phyloP scores from a whole-genome alignment of 2,329 filamentous ascomycete species.

The Mollisia scopiformis region DNA sequence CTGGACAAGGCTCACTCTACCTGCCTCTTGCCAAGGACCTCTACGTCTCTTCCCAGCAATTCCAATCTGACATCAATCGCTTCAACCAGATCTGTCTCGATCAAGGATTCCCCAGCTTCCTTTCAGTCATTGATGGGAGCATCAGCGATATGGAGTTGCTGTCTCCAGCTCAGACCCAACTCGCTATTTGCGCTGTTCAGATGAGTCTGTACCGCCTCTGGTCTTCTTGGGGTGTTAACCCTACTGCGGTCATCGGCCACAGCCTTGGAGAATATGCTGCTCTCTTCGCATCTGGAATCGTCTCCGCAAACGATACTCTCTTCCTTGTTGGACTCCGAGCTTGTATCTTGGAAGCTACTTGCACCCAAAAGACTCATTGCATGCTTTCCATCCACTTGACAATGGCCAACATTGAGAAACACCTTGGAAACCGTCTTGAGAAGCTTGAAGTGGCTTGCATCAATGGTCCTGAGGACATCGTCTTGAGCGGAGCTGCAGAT shows the following conservation, averaged over 20 bases:
- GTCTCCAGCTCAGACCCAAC: conserved; percentile 43
- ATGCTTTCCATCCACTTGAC: conserved; percentile 47
- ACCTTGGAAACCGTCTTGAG: conserved; percentile 27
- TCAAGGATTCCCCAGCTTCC: conserved; percentile 11
- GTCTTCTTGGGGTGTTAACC: conserved; percentile 56
- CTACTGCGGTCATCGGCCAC: conserved; percentile 59
- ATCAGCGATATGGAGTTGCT: background rate
- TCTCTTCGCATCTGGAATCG: conserved; percentile 69
- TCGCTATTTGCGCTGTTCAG: conserved; percentile 55
- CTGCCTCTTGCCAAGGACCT: conserved; percentile 48
- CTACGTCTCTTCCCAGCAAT: conserved; percentile 49
- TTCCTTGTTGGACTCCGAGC: conserved; percentile 73
- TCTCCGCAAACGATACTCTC: conserved; percentile 72
- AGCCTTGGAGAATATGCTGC: conserved; percentile 77
- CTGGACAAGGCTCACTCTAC: conserved; percentile 40
- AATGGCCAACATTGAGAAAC: conserved; percentile 41
- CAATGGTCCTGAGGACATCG: conserved; percentile 74
- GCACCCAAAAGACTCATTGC: conserved; percentile 8
- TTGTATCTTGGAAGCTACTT: conserved; percentile 24
- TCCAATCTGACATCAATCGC: conserved; percentile 5
- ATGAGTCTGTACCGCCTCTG: conserved; percentile 58
- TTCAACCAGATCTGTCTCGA: conserved; percentile 3
- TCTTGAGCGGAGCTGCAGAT: conserved; percentile 62
- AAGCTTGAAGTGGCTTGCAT: conserved; percentile 63
- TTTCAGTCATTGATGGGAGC: background rate